Base-by-base conservation (phyloP, 495 filamentous ascomycete species). In the Podospora fimiseda region DNA sequence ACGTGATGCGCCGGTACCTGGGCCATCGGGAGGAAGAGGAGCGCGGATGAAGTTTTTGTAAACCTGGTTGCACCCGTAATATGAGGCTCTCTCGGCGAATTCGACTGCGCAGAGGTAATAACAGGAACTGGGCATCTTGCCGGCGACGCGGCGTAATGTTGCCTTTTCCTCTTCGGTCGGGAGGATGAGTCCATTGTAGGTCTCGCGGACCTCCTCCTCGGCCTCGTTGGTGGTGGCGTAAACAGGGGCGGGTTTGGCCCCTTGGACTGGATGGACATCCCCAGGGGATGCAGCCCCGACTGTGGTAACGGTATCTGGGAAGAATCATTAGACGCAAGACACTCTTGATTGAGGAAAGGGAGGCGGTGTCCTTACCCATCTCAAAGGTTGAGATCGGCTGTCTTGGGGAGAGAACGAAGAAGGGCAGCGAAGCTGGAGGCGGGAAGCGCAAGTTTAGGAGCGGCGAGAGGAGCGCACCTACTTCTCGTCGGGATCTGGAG, bases 31-130 rank as follows among this genome's bases (percentile, higher is more conserved):
- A 2, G 79, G 80, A 6, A 82, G 54, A 11, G 73, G 74, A 13
- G 76, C 75, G 61, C 82, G 74, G 52, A 83, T 69, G 50, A 75
- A 83, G 65, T 85, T 85, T 57, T 71, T 69, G 58, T 80, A 81
- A 5, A 84, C 64, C 2, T 74, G 75, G 47, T 79, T 69, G 0
- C 77, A 66, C 44, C 80, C 80, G 58, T 79, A 80, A 69, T 80
- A 84, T 4, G 79, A 82, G 16, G 77, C 78, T 51, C 80, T 68
- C 66, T 84, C 80, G 55, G 76, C 79, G 57, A 84, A 80, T 51
- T 83, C 81, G 24, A 84, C 77, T 0, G 78, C 52, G 55, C 80
- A 85, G 38, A 84, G 73, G 2, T 76, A 52, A 49, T 78, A 83
- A 27, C 78, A 71, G 16, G 78, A 67, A 13, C 70, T 22, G 7